Percentiles rank a stretch among this genome's conserved stretches.
phyloP scores from a whole-genome alignment of 2,329 filamentous ascomycete species.

The Colletotrichum chrysophilum region DNA sequence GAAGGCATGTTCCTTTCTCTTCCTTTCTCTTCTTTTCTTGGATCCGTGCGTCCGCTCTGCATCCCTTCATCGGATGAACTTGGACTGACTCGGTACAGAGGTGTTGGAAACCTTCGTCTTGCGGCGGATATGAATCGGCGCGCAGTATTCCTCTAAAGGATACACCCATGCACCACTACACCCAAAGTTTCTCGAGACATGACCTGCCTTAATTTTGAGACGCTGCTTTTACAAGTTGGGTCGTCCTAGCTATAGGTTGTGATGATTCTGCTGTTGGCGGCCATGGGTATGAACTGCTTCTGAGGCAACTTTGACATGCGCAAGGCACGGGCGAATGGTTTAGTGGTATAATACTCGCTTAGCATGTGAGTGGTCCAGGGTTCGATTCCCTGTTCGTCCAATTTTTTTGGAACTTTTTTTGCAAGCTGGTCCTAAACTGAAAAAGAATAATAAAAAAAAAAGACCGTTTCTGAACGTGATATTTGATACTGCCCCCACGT shows the following conservation, averaged over 20 bases:
- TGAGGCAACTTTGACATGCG: too few species aligned
- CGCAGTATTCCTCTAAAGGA: background rate
- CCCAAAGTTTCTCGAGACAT: background rate
- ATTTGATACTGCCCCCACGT: background rate
- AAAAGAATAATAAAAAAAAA: too few species aligned
- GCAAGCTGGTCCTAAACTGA: background rate
- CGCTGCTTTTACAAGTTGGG: background rate
- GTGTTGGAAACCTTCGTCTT: background rate
- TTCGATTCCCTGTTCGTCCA: constrained; percentile 15
- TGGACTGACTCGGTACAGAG: background rate
- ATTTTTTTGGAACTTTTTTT: background rate
- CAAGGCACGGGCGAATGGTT: background rate
- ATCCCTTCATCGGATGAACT: background rate
- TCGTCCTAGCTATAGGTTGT: background rate
- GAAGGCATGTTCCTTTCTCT: background rate
- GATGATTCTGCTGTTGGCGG: background rate
- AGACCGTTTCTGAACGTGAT: background rate
- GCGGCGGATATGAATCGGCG: background rate
- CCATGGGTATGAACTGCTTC: background rate
- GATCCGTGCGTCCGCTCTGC: background rate
- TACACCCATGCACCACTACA: background rate
- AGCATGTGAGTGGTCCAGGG: constrained; percentile 9
- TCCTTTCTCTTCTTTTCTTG: background rate
- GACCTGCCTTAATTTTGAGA: background rate
- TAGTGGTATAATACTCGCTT: constrained; percentile 18